Evolutionary conservation across 2,329 filamentous ascomycete species (phyloP), one percentile per base, ranked within the genome.

Genomic region (Colletotrichum neosansevieriae): DNA sequence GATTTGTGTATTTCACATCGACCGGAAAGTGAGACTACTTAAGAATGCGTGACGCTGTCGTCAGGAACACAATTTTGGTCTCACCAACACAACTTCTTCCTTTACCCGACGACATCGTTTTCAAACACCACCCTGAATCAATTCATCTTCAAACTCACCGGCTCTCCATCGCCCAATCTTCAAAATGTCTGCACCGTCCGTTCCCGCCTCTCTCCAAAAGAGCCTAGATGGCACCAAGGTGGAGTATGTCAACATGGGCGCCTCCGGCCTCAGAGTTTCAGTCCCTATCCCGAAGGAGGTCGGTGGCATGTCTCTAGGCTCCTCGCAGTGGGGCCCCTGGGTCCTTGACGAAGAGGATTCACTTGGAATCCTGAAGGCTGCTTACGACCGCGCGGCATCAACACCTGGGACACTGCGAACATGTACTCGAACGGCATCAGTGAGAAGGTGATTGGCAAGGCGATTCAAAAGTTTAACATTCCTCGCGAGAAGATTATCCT

Each of bases 361-460:
- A 7, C 24, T 63, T 6, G 67, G 62, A 21, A 54, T 71, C 13
- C 63, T 71, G 19, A 71, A 71, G 24, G 64, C 60, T 15, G 70
- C 70, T 12, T 71, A 67, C 19, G 67, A 71, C 21, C 56, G 70
- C 56, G 70, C 6, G 70, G 70, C 29, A 70, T 71, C 51, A 71
- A 67, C 49, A 71, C 70, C 7, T 81, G 78, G 77, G 80, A 84
- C 63, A 85, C 83, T 47, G 86, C 87, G 15, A 85, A 89, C 71
- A 81, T 83, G 42, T 89, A 89, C 77, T 87, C 84, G 17, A 88
- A 92, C 74, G 91, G 91, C 21, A 74, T 78, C 7, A 90, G 86
- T 3, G 91, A 93, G 74, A 79, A 83, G 58, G 86, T 93, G 71
- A 85, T 93, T 67, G 90, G 84, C 63, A 90, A 89, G 74, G 89